Evolutionary conservation across 2,329 filamentous ascomycete species (phyloP), one percentile per base, ranked within the genome.

Genomic region (Aspergillus viridinutans): DNA sequence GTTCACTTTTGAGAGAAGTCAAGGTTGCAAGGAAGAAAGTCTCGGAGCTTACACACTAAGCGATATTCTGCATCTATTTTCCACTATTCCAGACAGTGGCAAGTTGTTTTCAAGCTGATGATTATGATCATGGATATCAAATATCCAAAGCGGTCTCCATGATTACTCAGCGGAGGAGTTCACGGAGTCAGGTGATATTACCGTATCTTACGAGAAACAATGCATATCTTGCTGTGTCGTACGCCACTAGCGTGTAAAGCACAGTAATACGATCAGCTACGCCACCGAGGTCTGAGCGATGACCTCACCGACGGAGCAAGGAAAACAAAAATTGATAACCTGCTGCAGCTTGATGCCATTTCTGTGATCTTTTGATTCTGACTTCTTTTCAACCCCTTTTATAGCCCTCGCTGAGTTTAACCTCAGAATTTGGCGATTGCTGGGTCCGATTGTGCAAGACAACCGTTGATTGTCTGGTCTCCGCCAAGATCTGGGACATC

Each of bases 291-390:
- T 48, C 17, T 54, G 26, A 28, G 50, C 58, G 57, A 67, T 67
- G 65, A 67, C 64, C 65, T 67, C 65, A 67, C 63, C 59, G 56
- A 48, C 50, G 23, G 43, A 38, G 29, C 14, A 56, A 43, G 49
- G 57, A 57, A 58, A 57, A 57, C 50, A 57, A 56, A 32, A 35
- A 47, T 50, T 50, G 40, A 45, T 23, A 45, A 45, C 10, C 28
- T 29, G 42, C n/a, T 45, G 42, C 42, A 45, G 42, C 20, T 45
- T 9, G 42, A 45, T 20, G 42, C 42, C 21, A 21, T 43, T 21
- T 12, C 20, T 20, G 21, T 43, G n/a, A 43, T 10, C 40, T 21
- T 20, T 10, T 3, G n/a, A 21, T 20, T 3, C 23, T 26, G 12
- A 29, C 2, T 4, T 4, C 8, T 9, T 14, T 25, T 14, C 17